Conservation (phyloP, 305 asterid genomes). For the Nicotiana rustica region DNA sequence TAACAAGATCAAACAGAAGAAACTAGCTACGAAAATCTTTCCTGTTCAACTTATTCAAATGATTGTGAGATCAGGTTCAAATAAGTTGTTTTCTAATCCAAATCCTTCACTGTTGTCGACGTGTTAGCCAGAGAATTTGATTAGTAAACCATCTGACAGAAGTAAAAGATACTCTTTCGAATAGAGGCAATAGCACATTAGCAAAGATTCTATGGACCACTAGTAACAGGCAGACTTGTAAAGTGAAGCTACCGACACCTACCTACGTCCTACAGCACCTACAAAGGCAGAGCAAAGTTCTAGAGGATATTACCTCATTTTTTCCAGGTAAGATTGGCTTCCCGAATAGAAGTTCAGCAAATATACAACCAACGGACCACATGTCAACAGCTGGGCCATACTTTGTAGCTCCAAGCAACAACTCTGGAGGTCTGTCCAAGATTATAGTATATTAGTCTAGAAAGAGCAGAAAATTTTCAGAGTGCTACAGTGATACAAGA, state of each 20-base stretch:
- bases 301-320: conserved; percentile 69
- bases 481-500: conserved; percentile 19
- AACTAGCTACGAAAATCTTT: conserved; percentile 1
- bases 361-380: conserved; percentile 99
- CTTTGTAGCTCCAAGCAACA: conserved; percentile 95
- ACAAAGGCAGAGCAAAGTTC: background rate
- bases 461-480: conserved; percentile 23
- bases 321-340: conserved; percentile 90
- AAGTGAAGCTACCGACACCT: conserved; percentile 25
- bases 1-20: conserved; percentile 28
- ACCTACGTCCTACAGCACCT: background rate
- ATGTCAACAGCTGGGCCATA: conserved; percentile 98
- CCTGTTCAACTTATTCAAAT: background rate
- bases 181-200: conserved; percentile 16
- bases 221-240: background rate
- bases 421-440: conserved; percentile 85
- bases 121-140: conserved; percentile 5
- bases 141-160: background rate
- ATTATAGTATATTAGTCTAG: conserved; percentile 26
- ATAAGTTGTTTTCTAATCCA: conserved; percentile 24
- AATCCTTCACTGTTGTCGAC: conserved; percentile 4
- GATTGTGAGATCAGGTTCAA: background rate
- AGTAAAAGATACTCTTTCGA: background rate
- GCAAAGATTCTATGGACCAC: background rate
- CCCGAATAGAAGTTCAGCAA: conserved; percentile 90